A percentile compares a stretch with the other conserved stretches of the same genome.
phyloP scores from a whole-genome alignment of 441 rosid species.

The Mallotus japonicus region DNA sequence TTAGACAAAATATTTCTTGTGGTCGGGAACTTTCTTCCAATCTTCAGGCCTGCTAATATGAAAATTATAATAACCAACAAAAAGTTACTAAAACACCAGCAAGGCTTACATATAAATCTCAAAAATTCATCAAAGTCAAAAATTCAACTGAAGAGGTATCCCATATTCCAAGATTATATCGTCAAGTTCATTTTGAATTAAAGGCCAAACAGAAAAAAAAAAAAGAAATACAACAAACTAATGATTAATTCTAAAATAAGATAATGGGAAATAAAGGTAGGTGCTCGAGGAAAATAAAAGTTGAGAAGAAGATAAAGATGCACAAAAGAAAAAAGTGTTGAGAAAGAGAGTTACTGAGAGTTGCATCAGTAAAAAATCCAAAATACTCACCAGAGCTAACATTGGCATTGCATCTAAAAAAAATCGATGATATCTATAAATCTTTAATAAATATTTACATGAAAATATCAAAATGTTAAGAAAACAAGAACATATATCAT shows the following conservation, averaged over 20 bases:
- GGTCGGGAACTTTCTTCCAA: conserved; percentile 70
- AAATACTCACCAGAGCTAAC: not conserved
- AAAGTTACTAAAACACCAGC: conserved; percentile 18
- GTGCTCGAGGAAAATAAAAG: no score
- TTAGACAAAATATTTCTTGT: conserved; percentile 84
- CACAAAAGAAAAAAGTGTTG: no score
- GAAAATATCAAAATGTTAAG: not conserved
- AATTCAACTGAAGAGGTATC: not conserved
- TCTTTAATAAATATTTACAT: not conserved
- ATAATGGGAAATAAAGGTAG: no score
- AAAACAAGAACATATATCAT: not conserved
- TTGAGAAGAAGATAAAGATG: no score
- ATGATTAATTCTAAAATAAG: not conserved
- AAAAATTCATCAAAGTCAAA: conserved; percentile 18
- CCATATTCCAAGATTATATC: not conserved
- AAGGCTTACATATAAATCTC: conserved; percentile 13
- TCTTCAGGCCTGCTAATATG: conserved; percentile 94
- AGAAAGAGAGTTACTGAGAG: no score
- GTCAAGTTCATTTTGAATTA: not conserved
- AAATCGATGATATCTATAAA: not conserved
- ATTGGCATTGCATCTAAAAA: not conserved
- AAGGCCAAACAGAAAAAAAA: not conserved
- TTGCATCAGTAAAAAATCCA: no score
- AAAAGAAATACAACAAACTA: not conserved
- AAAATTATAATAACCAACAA: conserved; percentile 27